Conservation (phyloP, 441 rosid genomes). For the Brassica hybrid region DNA sequence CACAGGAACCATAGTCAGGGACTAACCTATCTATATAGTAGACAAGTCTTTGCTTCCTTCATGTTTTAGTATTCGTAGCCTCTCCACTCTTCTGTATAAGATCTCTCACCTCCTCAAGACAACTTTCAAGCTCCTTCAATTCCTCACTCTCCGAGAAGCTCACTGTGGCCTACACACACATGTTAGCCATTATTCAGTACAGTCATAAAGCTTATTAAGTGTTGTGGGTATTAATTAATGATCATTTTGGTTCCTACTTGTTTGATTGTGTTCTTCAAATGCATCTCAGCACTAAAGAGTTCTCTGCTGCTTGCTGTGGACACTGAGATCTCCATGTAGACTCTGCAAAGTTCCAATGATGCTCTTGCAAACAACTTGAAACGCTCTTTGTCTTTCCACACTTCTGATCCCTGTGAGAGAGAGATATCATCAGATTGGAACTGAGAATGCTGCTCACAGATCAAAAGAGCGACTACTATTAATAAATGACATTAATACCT, state of each 20-base stretch:
- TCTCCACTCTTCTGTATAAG: conserved; percentile 49
- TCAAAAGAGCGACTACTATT: background rate
- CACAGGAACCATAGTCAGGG: background rate
- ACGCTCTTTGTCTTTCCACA: conserved; percentile 86
- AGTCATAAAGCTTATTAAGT: background rate
- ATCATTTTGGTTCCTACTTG: conserved; percentile 57
- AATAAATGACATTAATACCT: conserved; percentile 52
- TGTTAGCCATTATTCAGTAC: too few species aligned
- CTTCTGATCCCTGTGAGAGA: conserved; percentile 70
- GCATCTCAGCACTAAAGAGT: conserved; percentile 83
- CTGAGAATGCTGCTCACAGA: background rate
- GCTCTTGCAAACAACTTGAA: conserved; percentile 75
- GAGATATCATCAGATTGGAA: conserved; percentile 22
- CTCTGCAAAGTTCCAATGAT: conserved; percentile 85
- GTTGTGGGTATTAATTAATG: background rate
- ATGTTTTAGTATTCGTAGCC: conserved; percentile 14
- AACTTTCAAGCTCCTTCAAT: conserved; percentile 65
- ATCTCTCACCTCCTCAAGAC: conserved; percentile 62
- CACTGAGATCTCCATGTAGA: conserved; percentile 80
- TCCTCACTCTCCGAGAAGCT: conserved; percentile 69
- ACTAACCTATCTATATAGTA: background rate
- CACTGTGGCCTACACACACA: conserved; percentile 64
- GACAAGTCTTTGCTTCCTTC: conserved; percentile 13
- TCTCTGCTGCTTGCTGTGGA: conserved; percentile 70
- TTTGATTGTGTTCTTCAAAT: conserved; percentile 68